Conservation (phyloP, 192 early-diverging fungal genomes). For the Funneliformis geosporum region DNA sequence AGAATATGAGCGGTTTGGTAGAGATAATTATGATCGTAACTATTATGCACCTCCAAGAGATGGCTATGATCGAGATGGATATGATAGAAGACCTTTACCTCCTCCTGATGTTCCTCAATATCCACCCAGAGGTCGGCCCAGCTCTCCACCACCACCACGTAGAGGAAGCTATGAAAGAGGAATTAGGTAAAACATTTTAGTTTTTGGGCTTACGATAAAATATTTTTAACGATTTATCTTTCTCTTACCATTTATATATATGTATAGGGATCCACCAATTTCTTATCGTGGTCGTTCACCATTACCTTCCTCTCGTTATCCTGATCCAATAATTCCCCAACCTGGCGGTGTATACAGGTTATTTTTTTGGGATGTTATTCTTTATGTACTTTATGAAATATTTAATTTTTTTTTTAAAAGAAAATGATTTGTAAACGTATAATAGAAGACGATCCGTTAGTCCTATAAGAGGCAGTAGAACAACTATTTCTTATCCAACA, state of each 20-base stretch:
- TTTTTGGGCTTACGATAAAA: background rate
- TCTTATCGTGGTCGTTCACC: slow-evolving; percentile 24
- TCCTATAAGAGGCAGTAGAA: slow-evolving; percentile 13
- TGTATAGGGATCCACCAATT: slow-evolving; percentile 10
- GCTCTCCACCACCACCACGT: slow-evolving; percentile 16
- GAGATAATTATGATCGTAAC: slow-evolving; percentile 26
- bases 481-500: slow-evolving; percentile 8
- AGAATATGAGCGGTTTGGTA: slow-evolving; percentile 13
- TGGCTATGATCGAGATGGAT: slow-evolving; percentile 26
- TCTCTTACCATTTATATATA: background rate
- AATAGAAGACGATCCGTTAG: slow-evolving; percentile 23
- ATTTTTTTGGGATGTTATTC: no score
- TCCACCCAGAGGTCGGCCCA: background rate
- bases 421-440: no score
- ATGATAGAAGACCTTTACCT: slow-evolving; percentile 23
- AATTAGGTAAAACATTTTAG: slow-evolving; percentile 6
- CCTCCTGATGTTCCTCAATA: slow-evolving; percentile 15
- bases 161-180: slow-evolving; percentile 26
- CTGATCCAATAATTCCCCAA: slow-evolving; percentile 16
- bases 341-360: background rate
- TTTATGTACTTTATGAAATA: no score
- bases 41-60: slow-evolving; percentile 23
- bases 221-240: background rate
- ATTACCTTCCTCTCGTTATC: slow-evolving; percentile 15
- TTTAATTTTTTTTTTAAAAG: background rate